These are phyloP conservation scores for Aspergillus bertholletiae DNA, from an alignment of 495 filamentous ascomycete species.

Conservation along the genomic window DNA sequence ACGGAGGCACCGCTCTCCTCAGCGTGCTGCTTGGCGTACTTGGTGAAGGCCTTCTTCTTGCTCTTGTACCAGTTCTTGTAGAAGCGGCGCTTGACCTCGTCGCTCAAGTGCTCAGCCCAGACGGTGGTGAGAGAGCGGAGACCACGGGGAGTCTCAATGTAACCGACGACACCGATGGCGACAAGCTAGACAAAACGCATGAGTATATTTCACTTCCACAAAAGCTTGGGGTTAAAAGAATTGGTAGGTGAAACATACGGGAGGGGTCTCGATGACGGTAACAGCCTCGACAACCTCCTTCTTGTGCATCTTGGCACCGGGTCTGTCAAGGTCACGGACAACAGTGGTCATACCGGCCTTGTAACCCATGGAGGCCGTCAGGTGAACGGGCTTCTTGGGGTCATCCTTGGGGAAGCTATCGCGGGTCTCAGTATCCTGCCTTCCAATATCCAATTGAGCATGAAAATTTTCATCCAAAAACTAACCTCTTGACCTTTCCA, in stretches of 20 bases:
- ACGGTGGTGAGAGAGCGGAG: slow-evolving; percentile 98
- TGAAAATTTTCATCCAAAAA: slow-evolving; percentile 2
- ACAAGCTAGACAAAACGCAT: slow-evolving; percentile 69
- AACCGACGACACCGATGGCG: slow-evolving; percentile 98
- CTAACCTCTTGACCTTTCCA: slow-evolving; percentile 97
- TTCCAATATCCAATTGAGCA: slow-evolving; percentile 10
- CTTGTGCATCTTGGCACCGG: slow-evolving; percentile 99
- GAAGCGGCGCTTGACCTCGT: slow-evolving; percentile 99
- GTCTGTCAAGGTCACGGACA: slow-evolving; percentile 98
- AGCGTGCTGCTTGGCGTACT: slow-evolving; percentile 99
- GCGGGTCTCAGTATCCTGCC: slow-evolving; percentile 33
- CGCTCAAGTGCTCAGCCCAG: slow-evolving; percentile 98
- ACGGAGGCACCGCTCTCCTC: slow-evolving; percentile 84
- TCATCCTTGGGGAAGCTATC: slow-evolving; percentile 99
- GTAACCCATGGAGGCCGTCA: slow-evolving; percentile 98
- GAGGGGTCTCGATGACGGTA: slow-evolving; percentile 98
- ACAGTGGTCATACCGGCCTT: slow-evolving; percentile 99
- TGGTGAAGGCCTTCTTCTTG: slow-evolving; percentile 99
- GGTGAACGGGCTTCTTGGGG: slow-evolving; percentile 97
- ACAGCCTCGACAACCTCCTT: slow-evolving; percentile 99
- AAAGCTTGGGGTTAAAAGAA: not conserved
- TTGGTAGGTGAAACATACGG: slow-evolving; percentile 62
- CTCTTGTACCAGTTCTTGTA: slow-evolving; percentile 99
- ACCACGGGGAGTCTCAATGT: slow-evolving; percentile 99
- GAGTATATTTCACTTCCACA: not conserved